Conservation (phyloP, 2,329 filamentous ascomycete genomes). For the Diaporthe destruens region DNA sequence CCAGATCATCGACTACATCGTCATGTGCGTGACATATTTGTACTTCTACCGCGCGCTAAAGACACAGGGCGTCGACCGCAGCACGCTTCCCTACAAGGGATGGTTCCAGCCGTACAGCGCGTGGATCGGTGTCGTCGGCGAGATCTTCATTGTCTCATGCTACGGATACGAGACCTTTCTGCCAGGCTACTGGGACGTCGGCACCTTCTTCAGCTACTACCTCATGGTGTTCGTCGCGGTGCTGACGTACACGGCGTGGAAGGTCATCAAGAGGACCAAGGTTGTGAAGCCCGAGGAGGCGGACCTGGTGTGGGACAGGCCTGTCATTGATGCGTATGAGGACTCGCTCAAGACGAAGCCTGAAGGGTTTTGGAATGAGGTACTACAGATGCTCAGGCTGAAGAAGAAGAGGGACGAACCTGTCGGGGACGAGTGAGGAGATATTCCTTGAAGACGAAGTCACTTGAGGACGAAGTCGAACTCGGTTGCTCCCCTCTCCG, state of each 20-base stretch:
- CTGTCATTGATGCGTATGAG: slow-evolving; percentile 59
- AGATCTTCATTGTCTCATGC: slow-evolving; percentile 59
- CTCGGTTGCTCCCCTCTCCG: not conserved
- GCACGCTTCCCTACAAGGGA: slow-evolving; percentile 69
- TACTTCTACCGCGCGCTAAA: slow-evolving; percentile 42
- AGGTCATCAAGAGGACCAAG: slow-evolving; percentile 71
- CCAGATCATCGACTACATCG: slow-evolving; percentile 72
- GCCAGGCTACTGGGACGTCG: slow-evolving; percentile 48
- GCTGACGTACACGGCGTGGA: slow-evolving; percentile 70
- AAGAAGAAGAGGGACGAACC: slow-evolving; percentile 44
- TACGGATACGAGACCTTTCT: slow-evolving; percentile 65
- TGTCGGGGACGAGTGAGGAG: slow-evolving; percentile 19
- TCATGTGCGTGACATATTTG: slow-evolving; percentile 47
- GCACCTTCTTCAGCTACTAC: slow-evolving; percentile 61
- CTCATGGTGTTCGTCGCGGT: slow-evolving; percentile 67
- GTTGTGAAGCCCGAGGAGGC: slow-evolving; percentile 61
- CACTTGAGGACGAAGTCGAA: too few species aligned
- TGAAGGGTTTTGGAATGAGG: slow-evolving; percentile 68
- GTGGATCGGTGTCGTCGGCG: slow-evolving; percentile 59
- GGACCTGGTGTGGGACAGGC: slow-evolving; percentile 47
- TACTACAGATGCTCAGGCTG: slow-evolving; percentile 60
- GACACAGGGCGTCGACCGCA: slow-evolving; percentile 52
- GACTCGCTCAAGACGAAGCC: slow-evolving; percentile 61
- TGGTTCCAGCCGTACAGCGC: slow-evolving; percentile 71
- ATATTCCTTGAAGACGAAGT: not conserved